Evolutionary conservation across 768 basidiomycete species (phyloP).

Genomic region (Pleurotus djamor): DNA sequence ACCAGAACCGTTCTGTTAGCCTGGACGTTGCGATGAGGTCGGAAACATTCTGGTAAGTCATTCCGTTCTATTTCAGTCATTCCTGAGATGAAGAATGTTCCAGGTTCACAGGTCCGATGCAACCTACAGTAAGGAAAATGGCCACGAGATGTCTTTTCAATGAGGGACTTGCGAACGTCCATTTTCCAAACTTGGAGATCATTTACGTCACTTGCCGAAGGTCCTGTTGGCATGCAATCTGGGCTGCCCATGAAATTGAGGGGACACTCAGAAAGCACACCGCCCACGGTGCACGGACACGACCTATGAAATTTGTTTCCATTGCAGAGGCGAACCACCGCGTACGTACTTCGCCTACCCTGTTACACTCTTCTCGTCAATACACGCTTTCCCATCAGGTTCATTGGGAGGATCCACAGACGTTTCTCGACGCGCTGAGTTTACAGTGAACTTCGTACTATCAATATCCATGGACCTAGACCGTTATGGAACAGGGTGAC

Average conservation of each 20-base stretch:
- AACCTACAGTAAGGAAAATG: not conserved
- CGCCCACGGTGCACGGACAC: not conserved
- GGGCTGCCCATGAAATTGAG: not conserved
- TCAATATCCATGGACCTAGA: too few relatives aligned
- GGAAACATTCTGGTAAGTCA: not conserved
- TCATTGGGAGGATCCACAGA: constrained; percentile 3
- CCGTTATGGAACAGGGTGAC: too few relatives aligned
- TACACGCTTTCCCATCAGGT: not conserved
- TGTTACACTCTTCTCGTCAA: not conserved
- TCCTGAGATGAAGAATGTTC: not conserved
- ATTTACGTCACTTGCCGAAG: not conserved
- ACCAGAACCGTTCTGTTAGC: constrained; percentile 14
- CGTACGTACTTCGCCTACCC: not conserved
- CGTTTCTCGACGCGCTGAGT: not conserved
- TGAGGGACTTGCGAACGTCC: not conserved
- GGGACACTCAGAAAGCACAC: not conserved
- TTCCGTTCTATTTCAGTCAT: not conserved
- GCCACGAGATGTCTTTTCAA: constrained; percentile 3
- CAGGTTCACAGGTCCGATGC: not conserved
- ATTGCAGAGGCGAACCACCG: not conserved
- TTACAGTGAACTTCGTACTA: not conserved
- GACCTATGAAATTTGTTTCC: not conserved
- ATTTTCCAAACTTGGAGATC: not conserved
- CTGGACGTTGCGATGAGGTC: not conserved
- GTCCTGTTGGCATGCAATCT: constrained; percentile 1